Conservation (phyloP, 768 basidiomycete genomes). For the Megacollybia marginata region DNA sequence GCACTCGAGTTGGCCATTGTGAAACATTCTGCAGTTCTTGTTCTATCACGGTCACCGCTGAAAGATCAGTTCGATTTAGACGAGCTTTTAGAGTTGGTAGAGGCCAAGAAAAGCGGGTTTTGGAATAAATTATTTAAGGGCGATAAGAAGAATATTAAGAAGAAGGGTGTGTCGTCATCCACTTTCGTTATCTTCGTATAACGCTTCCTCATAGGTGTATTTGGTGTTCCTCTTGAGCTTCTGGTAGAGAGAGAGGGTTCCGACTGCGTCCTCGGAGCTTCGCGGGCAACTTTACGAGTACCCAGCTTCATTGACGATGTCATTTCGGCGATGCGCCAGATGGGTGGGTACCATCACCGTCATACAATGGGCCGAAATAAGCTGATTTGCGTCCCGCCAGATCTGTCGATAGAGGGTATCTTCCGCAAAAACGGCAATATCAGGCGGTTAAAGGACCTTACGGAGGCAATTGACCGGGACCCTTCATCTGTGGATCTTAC, state of each 20-base stretch:
- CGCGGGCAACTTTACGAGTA: slow-evolving; percentile 75
- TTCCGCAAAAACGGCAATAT: slow-evolving; percentile 99
- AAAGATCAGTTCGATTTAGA: slow-evolving; percentile 84
- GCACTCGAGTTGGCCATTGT: slow-evolving; percentile 84
- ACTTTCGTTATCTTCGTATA: background rate
- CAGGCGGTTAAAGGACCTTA: slow-evolving; percentile 81
- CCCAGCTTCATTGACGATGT: slow-evolving; percentile 99
- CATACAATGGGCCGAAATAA: no score
- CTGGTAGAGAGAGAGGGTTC: slow-evolving; percentile 91
- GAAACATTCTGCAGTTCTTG: slow-evolving; percentile 84
- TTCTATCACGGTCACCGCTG: slow-evolving; percentile 70
- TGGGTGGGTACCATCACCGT: slow-evolving; percentile 58
- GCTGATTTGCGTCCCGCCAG: slow-evolving; percentile 29
- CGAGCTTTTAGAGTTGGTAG: slow-evolving; percentile 88
- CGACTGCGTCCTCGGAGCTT: slow-evolving; percentile 91
- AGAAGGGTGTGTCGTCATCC: slow-evolving; percentile 54
- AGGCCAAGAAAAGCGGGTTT: slow-evolving; percentile 87
- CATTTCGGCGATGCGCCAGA: slow-evolving; percentile 96
- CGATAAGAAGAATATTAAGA: slow-evolving; percentile 82
- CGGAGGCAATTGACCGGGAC: slow-evolving; percentile 93
- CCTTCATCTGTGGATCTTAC: slow-evolving; percentile 85
- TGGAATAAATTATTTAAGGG: slow-evolving; percentile 96
- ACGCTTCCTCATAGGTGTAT: slow-evolving; percentile 57
- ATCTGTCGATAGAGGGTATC: slow-evolving; percentile 98
- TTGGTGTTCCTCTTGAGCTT: slow-evolving; percentile 87